A percentile compares a stretch with the other conserved stretches of the same genome.
Evolutionary conservation across 2,329 filamentous ascomycete genomes (phyloP).

Genomic region (Pseudonectria foliicola): DNA sequence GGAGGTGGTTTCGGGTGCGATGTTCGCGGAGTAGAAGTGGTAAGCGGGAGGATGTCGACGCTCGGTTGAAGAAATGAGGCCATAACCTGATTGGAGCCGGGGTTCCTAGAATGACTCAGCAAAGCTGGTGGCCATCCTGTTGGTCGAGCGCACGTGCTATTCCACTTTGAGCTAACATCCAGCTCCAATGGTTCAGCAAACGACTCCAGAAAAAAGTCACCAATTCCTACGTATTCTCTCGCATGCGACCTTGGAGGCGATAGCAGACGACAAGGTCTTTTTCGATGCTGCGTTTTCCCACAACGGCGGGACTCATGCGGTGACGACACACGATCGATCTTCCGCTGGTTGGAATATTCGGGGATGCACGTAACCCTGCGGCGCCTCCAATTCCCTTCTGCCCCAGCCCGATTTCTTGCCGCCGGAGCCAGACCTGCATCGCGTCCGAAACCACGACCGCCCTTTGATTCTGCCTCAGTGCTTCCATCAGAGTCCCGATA

Average conservation of each 20-base stretch:
- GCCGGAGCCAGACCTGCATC: conserved; percentile 2
- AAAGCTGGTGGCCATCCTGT: conserved; percentile 13
- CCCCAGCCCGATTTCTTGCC: conserved; percentile 10
- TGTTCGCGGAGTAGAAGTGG: conserved; percentile 14
- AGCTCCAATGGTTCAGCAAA: conserved; percentile 3
- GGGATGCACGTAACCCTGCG: conserved; percentile 25
- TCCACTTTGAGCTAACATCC: conserved; percentile 2
- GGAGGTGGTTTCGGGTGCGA: conserved; percentile 15
- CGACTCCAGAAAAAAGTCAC: conserved; percentile 12
- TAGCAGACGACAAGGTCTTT: too few relatives aligned
- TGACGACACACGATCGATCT: conserved; percentile 10
- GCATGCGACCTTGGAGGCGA: not conserved
- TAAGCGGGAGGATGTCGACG: conserved; percentile 22
- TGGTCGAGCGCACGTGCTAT: conserved; percentile 11
- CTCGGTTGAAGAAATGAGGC: conserved; percentile 31
- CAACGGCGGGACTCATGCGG: conserved; percentile 11
- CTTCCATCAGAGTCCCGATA: conserved; percentile 5
- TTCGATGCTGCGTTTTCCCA: too few relatives aligned
- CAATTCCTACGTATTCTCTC: conserved; percentile 4
- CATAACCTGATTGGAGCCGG: conserved; percentile 30
- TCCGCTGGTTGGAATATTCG: conserved; percentile 14
- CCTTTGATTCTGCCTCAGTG: conserved; percentile 8
- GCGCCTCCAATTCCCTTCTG: conserved; percentile 10
- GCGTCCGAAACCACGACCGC: conserved; percentile 4
- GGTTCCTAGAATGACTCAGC: conserved; percentile 29